Evolutionary conservation across 495 filamentous ascomycete genomes (phyloP), one percentile per base, ranked within the genome.

Genomic region (Penicillium longicatenatum): DNA sequence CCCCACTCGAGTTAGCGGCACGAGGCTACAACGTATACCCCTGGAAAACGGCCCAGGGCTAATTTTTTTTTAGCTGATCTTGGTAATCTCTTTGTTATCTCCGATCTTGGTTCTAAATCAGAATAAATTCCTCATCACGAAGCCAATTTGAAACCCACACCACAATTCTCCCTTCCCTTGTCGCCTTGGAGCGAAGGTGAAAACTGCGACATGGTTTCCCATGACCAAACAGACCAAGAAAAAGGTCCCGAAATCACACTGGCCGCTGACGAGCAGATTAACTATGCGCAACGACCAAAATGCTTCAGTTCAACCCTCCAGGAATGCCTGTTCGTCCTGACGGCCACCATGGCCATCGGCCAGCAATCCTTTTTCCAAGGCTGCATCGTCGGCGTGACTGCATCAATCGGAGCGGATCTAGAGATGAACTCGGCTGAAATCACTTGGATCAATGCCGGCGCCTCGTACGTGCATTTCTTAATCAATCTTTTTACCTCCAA

Each of bases 371-470:
- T 89, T 61, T 75, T 85, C 21, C 74, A 75, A 11, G 88, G 87
- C 6, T 74, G 79, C 16, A 76, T 80, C 14, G 77, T 83, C 4
- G 85, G 88, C 14, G 83, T 89, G 45, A 86, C 86, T 0, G 83
- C 82, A 4, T 82, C 82, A 29, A 86, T 89, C 55, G 85, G 82
- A 7, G 61, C 60, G 10, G 83, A 87, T 62, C 65, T 90, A 45
- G 61, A 82, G 16, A 89, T 90, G 88, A 84, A 82, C 7, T 83
- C 81, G 43, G 83, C 85, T 4, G 78, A 90, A 62, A 84, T 89
- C 43, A 88, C 85, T 10, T 91, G 88, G 88, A 86, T 89, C n/a
- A 81, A 76, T 53, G 84, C 84, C n/a, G 79, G 83, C 49, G 75
- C 79, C 29, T 74, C 82, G 79, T 87, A 73, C 22, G 82, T 76